Evolutionary conservation across 164 flowering plant genomes (phyloP).

Genomic region (Magnolia officinalis): DNA sequence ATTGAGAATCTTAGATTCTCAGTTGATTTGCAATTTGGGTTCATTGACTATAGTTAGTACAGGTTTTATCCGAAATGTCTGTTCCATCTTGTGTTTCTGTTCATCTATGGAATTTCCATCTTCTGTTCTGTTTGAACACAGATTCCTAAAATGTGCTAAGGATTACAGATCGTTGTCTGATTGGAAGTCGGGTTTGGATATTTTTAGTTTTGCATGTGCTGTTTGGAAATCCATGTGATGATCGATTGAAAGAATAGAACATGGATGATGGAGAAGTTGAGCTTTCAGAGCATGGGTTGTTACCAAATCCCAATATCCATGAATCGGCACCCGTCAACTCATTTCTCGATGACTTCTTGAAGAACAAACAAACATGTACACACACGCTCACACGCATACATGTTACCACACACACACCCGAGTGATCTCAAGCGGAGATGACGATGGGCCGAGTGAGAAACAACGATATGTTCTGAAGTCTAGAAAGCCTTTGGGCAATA

Average conservation of each 20-base stretch:
- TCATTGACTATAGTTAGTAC: too few species aligned
- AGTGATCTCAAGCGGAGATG: constrained; percentile 34
- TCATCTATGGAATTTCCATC: background rate
- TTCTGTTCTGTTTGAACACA: background rate
- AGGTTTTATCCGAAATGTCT: too few species aligned
- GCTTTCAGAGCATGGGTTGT: constrained; percentile 2
- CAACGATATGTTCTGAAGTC: constrained; percentile 17
- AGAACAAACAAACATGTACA: constrained; percentile 50
- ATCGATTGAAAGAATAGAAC: background rate
- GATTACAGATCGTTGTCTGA: background rate
- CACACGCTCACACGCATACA: constrained; percentile 70
- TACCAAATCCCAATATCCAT: background rate
- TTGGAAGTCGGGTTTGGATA: background rate
- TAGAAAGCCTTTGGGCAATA: constrained; percentile 45
- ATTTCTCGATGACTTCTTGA: constrained; percentile 50
- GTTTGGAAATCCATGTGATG: constrained; percentile 15
- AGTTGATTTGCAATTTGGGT: too few species aligned
- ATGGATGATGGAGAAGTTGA: constrained; percentile 16
- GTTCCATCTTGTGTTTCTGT: background rate
- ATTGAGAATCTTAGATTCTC: too few species aligned
- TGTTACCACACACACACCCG: constrained; percentile 67
- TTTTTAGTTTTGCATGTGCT: background rate
- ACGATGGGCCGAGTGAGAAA: constrained; percentile 16
- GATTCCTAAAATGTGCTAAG: background rate
- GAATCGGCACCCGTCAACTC: background rate